Evolutionary conservation across 768 basidiomycete species (phyloP).

Genomic region (Suillus placidus): DNA sequence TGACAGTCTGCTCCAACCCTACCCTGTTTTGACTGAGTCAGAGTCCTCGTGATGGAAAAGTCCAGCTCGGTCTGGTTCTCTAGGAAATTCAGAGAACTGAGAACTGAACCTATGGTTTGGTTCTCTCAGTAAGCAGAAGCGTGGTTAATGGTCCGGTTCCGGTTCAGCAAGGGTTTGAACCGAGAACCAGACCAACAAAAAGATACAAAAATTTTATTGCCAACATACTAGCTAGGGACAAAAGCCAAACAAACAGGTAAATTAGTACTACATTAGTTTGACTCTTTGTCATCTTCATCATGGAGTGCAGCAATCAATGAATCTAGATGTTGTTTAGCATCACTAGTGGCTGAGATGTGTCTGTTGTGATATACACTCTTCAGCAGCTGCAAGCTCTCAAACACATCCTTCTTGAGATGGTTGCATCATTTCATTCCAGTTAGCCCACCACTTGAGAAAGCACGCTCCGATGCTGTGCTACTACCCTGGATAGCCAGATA

Average conservation of each 20-base stretch:
- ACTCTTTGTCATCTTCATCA: neutral
- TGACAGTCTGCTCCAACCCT: too few species aligned
- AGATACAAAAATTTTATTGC: too few species aligned
- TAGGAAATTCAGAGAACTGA: too few species aligned
- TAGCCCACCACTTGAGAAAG: conserved; percentile 31
- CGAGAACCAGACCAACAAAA: neutral
- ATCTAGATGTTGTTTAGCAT: conserved; percentile 12
- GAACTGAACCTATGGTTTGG: too few species aligned
- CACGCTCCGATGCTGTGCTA: conserved; percentile 26
- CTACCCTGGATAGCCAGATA: conserved; percentile 30
- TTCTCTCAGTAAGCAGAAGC: neutral
- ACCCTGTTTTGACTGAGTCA: too few species aligned
- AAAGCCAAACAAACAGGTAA: too few species aligned
- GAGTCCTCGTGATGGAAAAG: too few species aligned
- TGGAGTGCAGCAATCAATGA: neutral
- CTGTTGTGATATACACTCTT: conserved; percentile 34
- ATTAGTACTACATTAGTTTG: too few species aligned
- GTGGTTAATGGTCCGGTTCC: neutral
- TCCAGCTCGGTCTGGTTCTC: too few species aligned
- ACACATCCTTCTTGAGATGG: conserved; percentile 24
- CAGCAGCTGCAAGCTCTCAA: conserved; percentile 22
- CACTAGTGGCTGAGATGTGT: conserved; percentile 22
- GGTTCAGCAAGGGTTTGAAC: neutral
- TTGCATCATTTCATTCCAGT: conserved; percentile 25
- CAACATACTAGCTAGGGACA: too few species aligned